Evolutionary conservation across 495 filamentous ascomycete genomes (phyloP).

Genomic region (Neurospora sp.): DNA sequence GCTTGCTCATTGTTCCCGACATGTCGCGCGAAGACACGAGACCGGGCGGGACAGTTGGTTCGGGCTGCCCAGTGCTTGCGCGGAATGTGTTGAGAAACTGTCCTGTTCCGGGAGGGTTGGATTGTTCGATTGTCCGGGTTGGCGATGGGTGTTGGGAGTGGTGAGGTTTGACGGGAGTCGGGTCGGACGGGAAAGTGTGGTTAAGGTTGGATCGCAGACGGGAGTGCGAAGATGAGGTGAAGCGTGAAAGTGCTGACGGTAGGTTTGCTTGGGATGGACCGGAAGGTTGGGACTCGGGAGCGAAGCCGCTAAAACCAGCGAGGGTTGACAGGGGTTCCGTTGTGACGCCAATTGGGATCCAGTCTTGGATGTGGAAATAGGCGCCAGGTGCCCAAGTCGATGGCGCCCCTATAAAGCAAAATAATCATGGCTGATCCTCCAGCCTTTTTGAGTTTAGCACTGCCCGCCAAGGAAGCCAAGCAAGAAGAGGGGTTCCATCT

Average conservation of each 20-base stretch:
- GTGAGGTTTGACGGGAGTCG: background rate
- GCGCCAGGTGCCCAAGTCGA: background rate
- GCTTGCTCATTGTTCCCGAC: conserved; percentile 61
- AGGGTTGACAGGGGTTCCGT: background rate
- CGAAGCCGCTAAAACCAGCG: background rate
- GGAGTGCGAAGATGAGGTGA: background rate
- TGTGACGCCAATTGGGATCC: background rate
- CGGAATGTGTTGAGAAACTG: background rate
- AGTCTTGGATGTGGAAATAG: too few relatives aligned
- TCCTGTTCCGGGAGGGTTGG: background rate
- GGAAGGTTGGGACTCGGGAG: background rate
- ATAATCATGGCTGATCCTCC: background rate
- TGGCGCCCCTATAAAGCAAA: background rate
- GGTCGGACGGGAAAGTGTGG: background rate
- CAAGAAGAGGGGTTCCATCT: background rate
- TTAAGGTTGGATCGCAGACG: background rate
- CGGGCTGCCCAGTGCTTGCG: background rate
- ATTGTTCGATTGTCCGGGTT: background rate
- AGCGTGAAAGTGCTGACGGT: background rate
- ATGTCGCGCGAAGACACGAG: conserved; percentile 24
- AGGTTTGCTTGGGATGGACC: background rate
- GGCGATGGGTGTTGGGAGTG: background rate
- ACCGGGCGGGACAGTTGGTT: background rate
- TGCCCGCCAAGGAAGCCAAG: background rate
- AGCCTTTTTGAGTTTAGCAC: background rate